phyloP scores from a whole-genome alignment of 306 rosid species.

The Vachellia pachyceras region DNA sequence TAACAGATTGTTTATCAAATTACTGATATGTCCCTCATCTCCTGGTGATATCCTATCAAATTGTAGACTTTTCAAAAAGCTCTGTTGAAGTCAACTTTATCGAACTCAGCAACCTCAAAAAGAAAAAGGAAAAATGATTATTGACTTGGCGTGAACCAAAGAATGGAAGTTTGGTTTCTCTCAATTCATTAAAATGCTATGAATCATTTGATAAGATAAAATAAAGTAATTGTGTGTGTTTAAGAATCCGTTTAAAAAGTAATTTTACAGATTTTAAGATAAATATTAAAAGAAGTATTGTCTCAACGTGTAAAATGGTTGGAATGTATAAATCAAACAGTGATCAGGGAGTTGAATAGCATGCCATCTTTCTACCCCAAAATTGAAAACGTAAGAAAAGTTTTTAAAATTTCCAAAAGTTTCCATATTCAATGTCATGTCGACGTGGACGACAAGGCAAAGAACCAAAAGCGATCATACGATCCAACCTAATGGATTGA shows the following conservation, averaged over 20 bases:
- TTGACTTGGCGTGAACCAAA: neutral
- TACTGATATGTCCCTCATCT: too few relatives aligned
- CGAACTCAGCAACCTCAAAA: neutral
- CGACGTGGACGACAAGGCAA: neutral
- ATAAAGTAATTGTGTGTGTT: too few relatives aligned
- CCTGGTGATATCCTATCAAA: too few relatives aligned
- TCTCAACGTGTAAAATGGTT: too few relatives aligned
- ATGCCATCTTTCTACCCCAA: neutral
- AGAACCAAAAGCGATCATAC: neutral
- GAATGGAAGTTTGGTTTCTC: neutral
- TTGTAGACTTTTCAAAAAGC: too few relatives aligned
- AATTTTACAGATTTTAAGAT: too few relatives aligned
- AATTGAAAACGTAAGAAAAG: neutral
- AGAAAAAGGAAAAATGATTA: neutral
- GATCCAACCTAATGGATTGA: neutral
- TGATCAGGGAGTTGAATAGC: neutral
- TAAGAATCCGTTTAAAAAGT: too few relatives aligned
- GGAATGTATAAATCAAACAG: neutral
- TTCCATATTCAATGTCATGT: neutral
- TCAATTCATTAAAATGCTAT: neutral
- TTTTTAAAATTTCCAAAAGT: neutral
- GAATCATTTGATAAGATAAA: neutral
- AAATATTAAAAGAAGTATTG: too few relatives aligned
- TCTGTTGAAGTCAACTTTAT: too few relatives aligned
- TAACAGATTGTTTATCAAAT: too few relatives aligned